Percentiles rank a stretch among this genome's conserved stretches.
These are phyloP conservation scores for Amylocystis lapponica DNA, from an alignment of 768 basidiomycete genomes.

Conservation along the genomic window DNA sequence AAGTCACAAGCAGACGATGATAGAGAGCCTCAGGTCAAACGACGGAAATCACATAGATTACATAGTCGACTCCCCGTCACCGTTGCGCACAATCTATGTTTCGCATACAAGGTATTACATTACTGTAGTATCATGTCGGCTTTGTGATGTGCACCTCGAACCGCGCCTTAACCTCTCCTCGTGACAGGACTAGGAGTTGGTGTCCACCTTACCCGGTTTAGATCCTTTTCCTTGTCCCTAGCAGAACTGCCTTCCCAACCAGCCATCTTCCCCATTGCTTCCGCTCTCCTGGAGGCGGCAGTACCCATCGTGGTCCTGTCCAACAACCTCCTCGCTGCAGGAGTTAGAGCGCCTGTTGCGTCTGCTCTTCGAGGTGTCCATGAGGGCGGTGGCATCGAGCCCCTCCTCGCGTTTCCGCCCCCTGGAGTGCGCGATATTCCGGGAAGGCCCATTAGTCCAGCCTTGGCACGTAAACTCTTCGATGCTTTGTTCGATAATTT, in stretches of 20 bases:
- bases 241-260: slow-evolving; percentile 45
- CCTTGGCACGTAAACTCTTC: slow-evolving; percentile 74
- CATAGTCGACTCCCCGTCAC: too few relatives aligned
- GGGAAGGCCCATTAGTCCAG: slow-evolving; percentile 49
- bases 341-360: slow-evolving; percentile 72
- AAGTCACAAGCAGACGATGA: slow-evolving; percentile 14
- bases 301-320: slow-evolving; percentile 66
- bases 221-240: slow-evolving; percentile 49
- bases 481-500: slow-evolving; percentile 78
- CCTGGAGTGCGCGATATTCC: slow-evolving; percentile 27
- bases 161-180: slow-evolving; percentile 22
- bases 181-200: slow-evolving; percentile 56
- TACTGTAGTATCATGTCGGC: background rate
- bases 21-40: slow-evolving; percentile 44
- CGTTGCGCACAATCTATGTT: too few relatives aligned
- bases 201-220: slow-evolving; percentile 71
- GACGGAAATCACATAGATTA: too few relatives aligned
- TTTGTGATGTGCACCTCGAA: background rate
- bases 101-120: background rate
- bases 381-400: slow-evolving; percentile 72
- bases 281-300: slow-evolving; percentile 55
- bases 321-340: slow-evolving; percentile 75
- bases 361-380: slow-evolving; percentile 76
- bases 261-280: slow-evolving; percentile 55
- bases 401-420: slow-evolving; percentile 33